Evolutionary conservation across 148 eudicot genomes (phyloP).

Genomic region (Heliosperma pusillum): DNA sequence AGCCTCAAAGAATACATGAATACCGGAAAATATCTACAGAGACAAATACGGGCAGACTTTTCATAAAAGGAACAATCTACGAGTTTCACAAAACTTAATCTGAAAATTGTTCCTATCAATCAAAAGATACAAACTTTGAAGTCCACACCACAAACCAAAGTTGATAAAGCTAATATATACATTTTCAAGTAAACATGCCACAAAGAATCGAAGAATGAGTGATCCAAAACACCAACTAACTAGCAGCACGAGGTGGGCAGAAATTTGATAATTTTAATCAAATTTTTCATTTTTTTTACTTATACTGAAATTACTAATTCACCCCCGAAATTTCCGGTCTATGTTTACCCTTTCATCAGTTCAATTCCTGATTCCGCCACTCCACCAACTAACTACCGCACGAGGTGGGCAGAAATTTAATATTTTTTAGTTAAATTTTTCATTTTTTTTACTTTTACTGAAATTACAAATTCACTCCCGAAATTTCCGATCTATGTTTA

Average conservation of each 20-base stretch:
- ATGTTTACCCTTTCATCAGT: not conserved
- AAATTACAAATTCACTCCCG: not conserved
- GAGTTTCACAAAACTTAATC: not conserved
- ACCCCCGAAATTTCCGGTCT: not conserved
- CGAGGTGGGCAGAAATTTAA: too few species aligned
- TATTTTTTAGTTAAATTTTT: not conserved
- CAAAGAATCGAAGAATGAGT: not conserved
- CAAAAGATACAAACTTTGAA: constrained; percentile 7
- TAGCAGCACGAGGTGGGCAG: too few species aligned
- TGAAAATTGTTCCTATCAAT: not conserved
- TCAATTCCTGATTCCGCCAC: not conserved
- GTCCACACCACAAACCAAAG: not conserved
- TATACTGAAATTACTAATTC: not conserved
- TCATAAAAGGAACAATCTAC: not conserved
- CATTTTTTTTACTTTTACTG: not conserved
- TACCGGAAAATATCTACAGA: too few species aligned
- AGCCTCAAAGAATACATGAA: too few species aligned
- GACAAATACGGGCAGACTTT: too few species aligned
- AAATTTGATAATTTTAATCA: too few species aligned
- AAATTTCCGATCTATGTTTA: not conserved
- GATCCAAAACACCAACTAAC: not conserved
- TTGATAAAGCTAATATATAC: not conserved
- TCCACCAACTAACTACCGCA: too few species aligned
- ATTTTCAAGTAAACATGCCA: not conserved
- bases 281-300: too few species aligned